Conservation (phyloP, 371 early-diverging fungal species). For the Ecytonucleospora hepatopenaei region DNA sequence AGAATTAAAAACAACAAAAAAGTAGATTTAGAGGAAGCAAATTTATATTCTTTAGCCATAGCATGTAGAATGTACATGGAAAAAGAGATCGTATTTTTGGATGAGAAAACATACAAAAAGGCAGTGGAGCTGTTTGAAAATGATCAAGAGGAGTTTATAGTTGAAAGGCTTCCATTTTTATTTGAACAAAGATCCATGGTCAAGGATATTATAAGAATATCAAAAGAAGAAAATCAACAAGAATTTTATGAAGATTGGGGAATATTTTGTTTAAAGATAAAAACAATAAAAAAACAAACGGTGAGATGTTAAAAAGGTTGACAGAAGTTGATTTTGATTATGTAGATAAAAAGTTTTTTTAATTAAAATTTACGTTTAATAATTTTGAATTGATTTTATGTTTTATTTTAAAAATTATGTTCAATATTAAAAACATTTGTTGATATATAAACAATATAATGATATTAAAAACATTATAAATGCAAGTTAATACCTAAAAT, state of each 20-base stretch:
- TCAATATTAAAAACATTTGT: too few relatives aligned
- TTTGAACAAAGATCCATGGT: not conserved
- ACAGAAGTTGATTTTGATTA: not conserved
- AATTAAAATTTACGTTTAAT: not conserved
- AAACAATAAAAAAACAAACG: not conserved
- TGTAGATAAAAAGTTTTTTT: not conserved
- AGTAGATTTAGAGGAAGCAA: not conserved
- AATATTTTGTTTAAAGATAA: not conserved
- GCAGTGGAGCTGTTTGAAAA: not conserved
- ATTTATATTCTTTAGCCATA: not conserved
- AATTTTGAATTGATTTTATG: not conserved
- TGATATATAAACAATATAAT: too few relatives aligned
- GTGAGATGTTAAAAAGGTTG: not conserved
- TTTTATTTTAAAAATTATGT: not conserved
- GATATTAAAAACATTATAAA: too few relatives aligned
- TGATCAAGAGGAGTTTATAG: not conserved
- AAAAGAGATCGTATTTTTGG: not conserved
- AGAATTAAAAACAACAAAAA: not conserved
- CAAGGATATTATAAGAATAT: not conserved
- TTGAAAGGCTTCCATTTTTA: slow-evolving; percentile 5
- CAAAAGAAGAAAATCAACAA: not conserved
- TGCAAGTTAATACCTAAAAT: too few relatives aligned
- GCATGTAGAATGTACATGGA: not conserved
- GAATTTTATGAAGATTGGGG: not conserved
- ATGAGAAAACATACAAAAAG: not conserved